Percentiles rank a stretch among this genome's conserved stretches.
Conservation (phyloP, 202 grass and related monocot genomes). For the Zizania palustris region DNA sequence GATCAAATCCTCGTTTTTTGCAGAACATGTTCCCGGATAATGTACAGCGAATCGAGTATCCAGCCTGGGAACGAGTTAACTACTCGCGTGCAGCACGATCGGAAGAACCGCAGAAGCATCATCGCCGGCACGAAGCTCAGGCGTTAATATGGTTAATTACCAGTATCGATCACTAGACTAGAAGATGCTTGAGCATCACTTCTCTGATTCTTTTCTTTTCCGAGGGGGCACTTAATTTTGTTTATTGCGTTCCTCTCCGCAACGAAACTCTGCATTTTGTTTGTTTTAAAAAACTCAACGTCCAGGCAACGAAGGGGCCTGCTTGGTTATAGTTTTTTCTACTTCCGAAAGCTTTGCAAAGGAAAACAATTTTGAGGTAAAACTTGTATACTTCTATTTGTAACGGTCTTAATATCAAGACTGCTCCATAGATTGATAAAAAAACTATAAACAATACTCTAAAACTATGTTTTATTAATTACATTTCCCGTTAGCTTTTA, state of each 20-base stretch:
- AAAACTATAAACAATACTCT: too few species aligned
- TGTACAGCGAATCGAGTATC: not conserved
- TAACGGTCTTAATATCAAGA: too few species aligned
- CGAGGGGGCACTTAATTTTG: not conserved
- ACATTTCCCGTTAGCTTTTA: too few species aligned
- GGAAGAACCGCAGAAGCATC: not conserved
- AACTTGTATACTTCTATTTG: too few species aligned
- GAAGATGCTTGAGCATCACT: not conserved
- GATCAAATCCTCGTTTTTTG: not conserved
- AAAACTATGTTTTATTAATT: too few species aligned
- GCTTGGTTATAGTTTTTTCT: too few species aligned
- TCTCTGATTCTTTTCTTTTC: not conserved
- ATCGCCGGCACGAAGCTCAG: not conserved
- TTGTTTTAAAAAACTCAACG: not conserved
- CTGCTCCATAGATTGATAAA: too few species aligned
- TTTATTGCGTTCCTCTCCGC: not conserved
- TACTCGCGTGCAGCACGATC: not conserved
- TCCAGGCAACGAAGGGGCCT: too few species aligned
- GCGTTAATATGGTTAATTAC: constrained; percentile 1
- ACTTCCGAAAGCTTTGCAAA: too few species aligned
- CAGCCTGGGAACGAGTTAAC: not conserved
- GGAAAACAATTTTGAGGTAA: too few species aligned
- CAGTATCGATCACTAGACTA: too few species aligned
- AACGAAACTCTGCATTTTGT: not conserved
- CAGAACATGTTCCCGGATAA: not conserved